A percentile compares a stretch with the other conserved stretches of the same genome.
Conservation (phyloP, 495 filamentous ascomycete species). For the Penicillium egyptiacum region DNA sequence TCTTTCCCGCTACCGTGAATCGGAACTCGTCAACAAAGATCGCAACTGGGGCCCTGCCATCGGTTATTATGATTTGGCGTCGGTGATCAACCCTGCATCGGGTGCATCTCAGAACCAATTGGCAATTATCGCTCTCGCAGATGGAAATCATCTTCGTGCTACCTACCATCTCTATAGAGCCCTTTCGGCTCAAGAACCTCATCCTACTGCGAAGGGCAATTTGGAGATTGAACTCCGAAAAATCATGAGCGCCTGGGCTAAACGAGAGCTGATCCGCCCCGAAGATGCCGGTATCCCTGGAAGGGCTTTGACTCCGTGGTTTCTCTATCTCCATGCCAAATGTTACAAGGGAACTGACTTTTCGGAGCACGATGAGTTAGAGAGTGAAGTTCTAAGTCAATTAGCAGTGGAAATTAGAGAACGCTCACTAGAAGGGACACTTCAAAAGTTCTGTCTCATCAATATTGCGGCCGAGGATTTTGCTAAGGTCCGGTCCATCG, state of each 20-base stretch:
- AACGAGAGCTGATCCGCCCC: constrained; percentile 56
- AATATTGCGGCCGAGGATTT: constrained; percentile 83
- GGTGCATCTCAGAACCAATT: constrained; percentile 86
- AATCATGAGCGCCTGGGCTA: constrained; percentile 59
- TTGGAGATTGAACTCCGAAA: constrained; percentile 80
- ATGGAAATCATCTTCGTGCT: constrained; percentile 73
- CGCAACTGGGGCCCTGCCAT: constrained; percentile 78
- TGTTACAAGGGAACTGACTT: constrained; percentile 74
- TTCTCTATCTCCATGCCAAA: constrained; percentile 82
- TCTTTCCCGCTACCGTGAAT: constrained; percentile 85
- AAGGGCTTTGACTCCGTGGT: constrained; percentile 69
- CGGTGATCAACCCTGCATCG: constrained; percentile 71
- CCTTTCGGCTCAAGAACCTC: constrained; percentile 67
- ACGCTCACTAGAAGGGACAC: constrained; percentile 58
- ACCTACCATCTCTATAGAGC: constrained; percentile 89
- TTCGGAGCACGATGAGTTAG: constrained; percentile 74
- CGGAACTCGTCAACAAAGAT: constrained; percentile 60
- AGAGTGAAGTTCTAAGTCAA: constrained; percentile 79
- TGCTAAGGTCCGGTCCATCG: constrained; percentile 58
- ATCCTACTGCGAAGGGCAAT: constrained; percentile 70
- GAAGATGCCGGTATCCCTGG: constrained; percentile 51
- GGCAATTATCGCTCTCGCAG: constrained; percentile 76
- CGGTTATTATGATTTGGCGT: constrained; percentile 82
- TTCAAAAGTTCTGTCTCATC: constrained; percentile 78
- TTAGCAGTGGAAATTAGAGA: constrained; percentile 72